These are phyloP conservation scores for Conringia planisiliqua DNA, from an alignment of 345 rosid species.

Conservation along the genomic window DNA sequence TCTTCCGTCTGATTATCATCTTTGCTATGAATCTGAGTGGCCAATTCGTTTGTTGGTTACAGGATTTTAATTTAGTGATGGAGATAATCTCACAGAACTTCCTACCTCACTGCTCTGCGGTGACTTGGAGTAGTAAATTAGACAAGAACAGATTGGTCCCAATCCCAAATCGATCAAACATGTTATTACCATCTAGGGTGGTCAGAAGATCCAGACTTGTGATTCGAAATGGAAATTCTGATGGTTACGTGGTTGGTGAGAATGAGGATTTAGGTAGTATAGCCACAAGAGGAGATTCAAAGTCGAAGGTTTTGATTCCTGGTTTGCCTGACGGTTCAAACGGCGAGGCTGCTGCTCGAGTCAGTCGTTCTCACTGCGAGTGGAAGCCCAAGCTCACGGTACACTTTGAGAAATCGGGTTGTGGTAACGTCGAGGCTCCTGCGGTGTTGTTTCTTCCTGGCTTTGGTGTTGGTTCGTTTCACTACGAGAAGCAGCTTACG, in stretches of 20 bases:
- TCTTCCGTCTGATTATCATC: neutral
- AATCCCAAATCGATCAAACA: conserved; percentile 27
- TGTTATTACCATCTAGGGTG: conserved; percentile 1
- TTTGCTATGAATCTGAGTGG: neutral
- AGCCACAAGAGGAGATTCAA: conserved; percentile 36
- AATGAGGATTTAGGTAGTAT: conserved; percentile 43
- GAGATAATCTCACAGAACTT: conserved; percentile 52
- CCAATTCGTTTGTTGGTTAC: conserved; percentile 8
- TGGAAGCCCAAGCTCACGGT: conserved; percentile 82
- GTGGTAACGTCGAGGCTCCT: conserved; percentile 62
- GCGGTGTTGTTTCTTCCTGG: conserved; percentile 88
- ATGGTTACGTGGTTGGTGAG: conserved; percentile 55
- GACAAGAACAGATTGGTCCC: conserved; percentile 27
- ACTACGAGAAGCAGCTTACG: conserved; percentile 83
- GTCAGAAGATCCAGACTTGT: conserved; percentile 27
- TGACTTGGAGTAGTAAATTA: conserved; percentile 33
- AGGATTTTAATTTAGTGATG: conserved; percentile 62
- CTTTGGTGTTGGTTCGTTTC: conserved; percentile 96
- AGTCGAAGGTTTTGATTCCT: conserved; percentile 57
- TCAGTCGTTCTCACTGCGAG: conserved; percentile 62
- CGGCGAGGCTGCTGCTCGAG: conserved; percentile 51
- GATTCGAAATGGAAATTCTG: conserved; percentile 41
- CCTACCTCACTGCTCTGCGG: conserved; percentile 34
- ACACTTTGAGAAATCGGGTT: conserved; percentile 73
- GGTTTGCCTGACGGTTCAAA: conserved; percentile 62